Evolutionary conservation across 2,329 filamentous ascomycete species (phyloP).

Genomic region (Fusarium multiceps): DNA sequence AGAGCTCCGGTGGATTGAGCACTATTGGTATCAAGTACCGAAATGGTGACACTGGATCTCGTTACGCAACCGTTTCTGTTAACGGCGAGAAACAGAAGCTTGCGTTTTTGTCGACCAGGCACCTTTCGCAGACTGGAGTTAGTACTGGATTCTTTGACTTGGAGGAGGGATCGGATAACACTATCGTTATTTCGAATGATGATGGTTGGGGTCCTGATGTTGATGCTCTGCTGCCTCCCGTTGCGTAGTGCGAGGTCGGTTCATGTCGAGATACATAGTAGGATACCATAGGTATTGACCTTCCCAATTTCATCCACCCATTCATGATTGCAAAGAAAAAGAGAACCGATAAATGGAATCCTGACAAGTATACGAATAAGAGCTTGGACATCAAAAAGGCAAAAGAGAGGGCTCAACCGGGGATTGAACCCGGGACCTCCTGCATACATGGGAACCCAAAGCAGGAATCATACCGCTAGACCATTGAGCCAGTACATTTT

Average conservation of each 20-base stretch:
- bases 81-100: constrained; percentile 64
- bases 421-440: constrained; percentile 11
- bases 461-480: constrained; percentile 11
- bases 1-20: constrained; percentile 57
- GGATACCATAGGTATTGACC: too few relatives aligned
- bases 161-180: constrained; percentile 59
- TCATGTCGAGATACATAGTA: neutral
- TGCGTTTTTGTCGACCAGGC: constrained; percentile 64
- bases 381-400: neutral
- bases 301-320: too few relatives aligned
- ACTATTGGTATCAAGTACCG: constrained; percentile 66
- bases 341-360: neutral
- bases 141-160: constrained; percentile 62
- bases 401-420: neutral
- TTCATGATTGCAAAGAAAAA: neutral
- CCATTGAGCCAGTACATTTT: neutral
- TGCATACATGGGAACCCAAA: neutral
- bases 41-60: constrained; percentile 65
- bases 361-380: too few relatives aligned
- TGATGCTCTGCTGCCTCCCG: constrained; percentile 65
- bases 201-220: constrained; percentile 52
- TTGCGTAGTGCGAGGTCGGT: constrained; percentile 6
- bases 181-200: constrained; percentile 58
- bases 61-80: constrained; percentile 66
- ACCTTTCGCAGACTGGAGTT: constrained; percentile 54